Evolutionary conservation across 2,329 filamentous ascomycete species (phyloP).

Genomic region (Colletotrichum cuscutae): DNA sequence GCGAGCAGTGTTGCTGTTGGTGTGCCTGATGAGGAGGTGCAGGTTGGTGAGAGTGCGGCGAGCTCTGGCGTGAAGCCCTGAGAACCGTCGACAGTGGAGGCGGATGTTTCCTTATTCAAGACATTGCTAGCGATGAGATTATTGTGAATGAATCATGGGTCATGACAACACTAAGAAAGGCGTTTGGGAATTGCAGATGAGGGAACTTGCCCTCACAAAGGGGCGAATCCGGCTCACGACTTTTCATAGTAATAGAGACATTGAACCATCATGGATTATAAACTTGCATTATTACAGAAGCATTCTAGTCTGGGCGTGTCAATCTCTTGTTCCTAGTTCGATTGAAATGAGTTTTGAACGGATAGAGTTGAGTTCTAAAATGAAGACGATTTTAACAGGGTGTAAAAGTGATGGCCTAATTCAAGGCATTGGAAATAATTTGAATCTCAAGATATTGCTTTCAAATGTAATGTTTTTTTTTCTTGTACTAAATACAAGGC

Average conservation of each 20-base stretch:
- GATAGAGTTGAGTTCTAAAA: no score
- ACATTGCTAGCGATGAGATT: constrained; percentile 14
- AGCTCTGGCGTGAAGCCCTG: constrained; percentile 50
- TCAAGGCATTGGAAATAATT: no score
- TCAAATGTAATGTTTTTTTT: no score
- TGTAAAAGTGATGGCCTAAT: no score
- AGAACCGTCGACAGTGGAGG: neutral
- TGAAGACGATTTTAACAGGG: no score
- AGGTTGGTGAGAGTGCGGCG: constrained; percentile 71
- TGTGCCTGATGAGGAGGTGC: constrained; percentile 68
- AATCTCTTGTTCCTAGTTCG: no score
- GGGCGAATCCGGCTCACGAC: neutral
- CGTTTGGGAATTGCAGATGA: neutral
- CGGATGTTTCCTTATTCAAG: neutral
- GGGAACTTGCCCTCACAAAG: neutral
- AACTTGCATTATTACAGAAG: neutral
- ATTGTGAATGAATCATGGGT: constrained; percentile 10
- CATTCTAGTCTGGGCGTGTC: no score
- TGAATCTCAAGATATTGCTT: no score
- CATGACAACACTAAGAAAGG: constrained; percentile 17
- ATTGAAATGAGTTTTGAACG: no score
- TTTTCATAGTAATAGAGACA: constrained; percentile 13
- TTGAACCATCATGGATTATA: neutral
- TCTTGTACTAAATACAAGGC: no score
- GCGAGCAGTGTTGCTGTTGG: constrained; percentile 60